phyloP scores from a whole-genome alignment of 768 basidiomycete genomes.

The Gautieria morchelliformis region DNA sequence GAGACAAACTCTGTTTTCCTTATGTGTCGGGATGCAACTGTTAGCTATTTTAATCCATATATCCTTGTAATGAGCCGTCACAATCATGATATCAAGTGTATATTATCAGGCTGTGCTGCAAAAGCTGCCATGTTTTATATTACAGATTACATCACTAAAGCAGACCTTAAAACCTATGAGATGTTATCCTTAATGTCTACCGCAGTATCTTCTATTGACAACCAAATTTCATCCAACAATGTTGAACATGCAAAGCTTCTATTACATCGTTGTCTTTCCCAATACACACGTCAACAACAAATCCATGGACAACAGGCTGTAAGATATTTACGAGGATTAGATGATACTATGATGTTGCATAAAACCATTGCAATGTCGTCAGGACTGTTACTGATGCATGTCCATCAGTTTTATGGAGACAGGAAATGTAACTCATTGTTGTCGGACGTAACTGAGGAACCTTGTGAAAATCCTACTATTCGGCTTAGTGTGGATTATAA shows the following conservation, averaged over 20 bases:
- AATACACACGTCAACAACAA: constrained; percentile 3
- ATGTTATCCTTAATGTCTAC: constrained; percentile 3
- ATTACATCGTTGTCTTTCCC: constrained; percentile 10
- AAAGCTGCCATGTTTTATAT: constrained; percentile 27
- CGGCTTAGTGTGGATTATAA: too few relatives aligned
- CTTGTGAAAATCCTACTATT: too few relatives aligned
- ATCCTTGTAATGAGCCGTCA: constrained; percentile 25
- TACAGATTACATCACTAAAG: constrained; percentile 31
- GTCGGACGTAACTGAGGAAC: too few relatives aligned
- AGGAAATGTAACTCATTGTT: too few relatives aligned
- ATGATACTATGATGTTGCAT: background rate
- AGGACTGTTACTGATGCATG: background rate
- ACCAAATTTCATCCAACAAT: background rate
- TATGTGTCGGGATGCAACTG: constrained; percentile 17
- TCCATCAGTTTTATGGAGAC: background rate
- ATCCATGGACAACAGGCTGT: constrained; percentile 11
- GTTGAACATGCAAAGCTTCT: background rate
- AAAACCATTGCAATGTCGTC: background rate
- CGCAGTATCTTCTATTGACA: background rate
- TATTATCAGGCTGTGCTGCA: constrained; percentile 24
- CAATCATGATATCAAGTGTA: constrained; percentile 27
- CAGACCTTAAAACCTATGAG: constrained; percentile 14
- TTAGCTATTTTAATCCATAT: constrained; percentile 26
- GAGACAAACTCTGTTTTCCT: constrained; percentile 23
- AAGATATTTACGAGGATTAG: constrained; percentile 1